Base-by-base conservation (phyloP, 129 eudicot genomes). In the Dittrichia graveolens region DNA sequence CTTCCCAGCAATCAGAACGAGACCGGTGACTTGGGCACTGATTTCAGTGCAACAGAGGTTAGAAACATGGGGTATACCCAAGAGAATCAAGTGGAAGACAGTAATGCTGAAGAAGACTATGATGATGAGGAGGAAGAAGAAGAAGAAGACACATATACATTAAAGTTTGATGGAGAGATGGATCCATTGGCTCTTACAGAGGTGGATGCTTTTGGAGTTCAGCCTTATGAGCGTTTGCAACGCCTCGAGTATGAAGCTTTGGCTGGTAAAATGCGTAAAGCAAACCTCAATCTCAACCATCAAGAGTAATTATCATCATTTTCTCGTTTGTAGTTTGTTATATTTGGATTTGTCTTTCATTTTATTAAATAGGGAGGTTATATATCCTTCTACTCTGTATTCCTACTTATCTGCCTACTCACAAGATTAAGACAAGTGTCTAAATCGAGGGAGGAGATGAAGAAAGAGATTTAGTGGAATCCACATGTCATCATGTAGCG, bases 231-330 rank as follows among this genome's bases (percentile, higher is more conserved):
- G 78, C 89, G 81, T 62, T 90, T 90, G 57, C 88, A 90, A 81
- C 88, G 76, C 13, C 60, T 88, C 45, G 88, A 86, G 49, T 84
- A 86, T 49, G 93, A 94, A 85, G 88, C 86, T 34, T 78, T 90
- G 77, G 97, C 95, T 41, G 94, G 83, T 15, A 84, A 77, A 77
- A 94, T 88, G 77, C 93, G 95, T 66, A 84, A 85, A 60, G 82
- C 88, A 61, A 80, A 61, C 44, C 60, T 19, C 34, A 44, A 16
- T 44, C 55, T 44, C 60, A 38, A 48, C 12, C 39, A 66, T 15
- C 48, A 48, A 69, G 80, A 54, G 79, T 74, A 75, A 53, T 77
- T 7, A 34, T 65, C 11, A 34, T 57, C 45, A 11, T n/a, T 35
- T 11, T 49, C 6, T 65, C 8, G 7, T 56, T 24, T 35, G 13